These are phyloP conservation scores for Rhizopus arrhizus DNA, from an alignment of 371 early-diverging fungal genomes.

Conservation along the genomic window DNA sequence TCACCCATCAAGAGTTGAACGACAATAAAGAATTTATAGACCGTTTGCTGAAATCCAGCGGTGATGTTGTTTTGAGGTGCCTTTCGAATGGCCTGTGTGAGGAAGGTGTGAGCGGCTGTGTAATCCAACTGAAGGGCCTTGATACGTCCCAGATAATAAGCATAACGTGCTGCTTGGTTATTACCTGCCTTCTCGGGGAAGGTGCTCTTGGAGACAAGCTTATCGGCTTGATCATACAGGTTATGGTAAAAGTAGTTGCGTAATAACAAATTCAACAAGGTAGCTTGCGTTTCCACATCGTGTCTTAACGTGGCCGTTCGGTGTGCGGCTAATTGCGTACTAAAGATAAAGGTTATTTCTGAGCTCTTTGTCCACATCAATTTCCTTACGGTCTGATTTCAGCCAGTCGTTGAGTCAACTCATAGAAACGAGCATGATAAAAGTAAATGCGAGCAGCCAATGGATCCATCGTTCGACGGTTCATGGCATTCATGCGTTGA, in stretches of 20 bases:
- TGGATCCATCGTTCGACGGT: slow-evolving; percentile 90
- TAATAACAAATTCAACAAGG: slow-evolving; percentile 85
- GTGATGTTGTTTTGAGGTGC: slow-evolving; percentile 86
- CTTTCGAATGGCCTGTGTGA: slow-evolving; percentile 94
- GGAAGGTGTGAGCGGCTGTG: slow-evolving; percentile 81
- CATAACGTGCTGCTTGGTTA: slow-evolving; percentile 92
- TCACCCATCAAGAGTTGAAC: slow-evolving; percentile 97
- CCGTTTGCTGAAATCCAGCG: slow-evolving; percentile 95
- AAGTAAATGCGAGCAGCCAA: slow-evolving; percentile 90
- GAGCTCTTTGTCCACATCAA: neutral
- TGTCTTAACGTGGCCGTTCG: slow-evolving; percentile 89
- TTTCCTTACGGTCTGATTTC: slow-evolving; percentile 75
- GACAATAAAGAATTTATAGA: slow-evolving; percentile 90
- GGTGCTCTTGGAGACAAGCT: slow-evolving; percentile 87
- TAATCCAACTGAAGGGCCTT: slow-evolving; percentile 96
- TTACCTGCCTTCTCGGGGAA: slow-evolving; percentile 93
- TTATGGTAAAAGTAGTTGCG: slow-evolving; percentile 91
- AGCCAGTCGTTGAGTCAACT: slow-evolving; percentile 68
- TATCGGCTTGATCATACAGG: slow-evolving; percentile 94
- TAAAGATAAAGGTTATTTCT: slow-evolving; percentile 21
- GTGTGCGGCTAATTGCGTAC: slow-evolving; percentile 78
- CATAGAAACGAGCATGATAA: slow-evolving; percentile 89
- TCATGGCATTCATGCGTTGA: slow-evolving; percentile 61
- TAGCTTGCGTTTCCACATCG: slow-evolving; percentile 87
- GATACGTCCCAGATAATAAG: slow-evolving; percentile 93